Evolutionary conservation across 2,329 filamentous ascomycete genomes (phyloP).

Genomic region (Myrmaecium sp.): DNA sequence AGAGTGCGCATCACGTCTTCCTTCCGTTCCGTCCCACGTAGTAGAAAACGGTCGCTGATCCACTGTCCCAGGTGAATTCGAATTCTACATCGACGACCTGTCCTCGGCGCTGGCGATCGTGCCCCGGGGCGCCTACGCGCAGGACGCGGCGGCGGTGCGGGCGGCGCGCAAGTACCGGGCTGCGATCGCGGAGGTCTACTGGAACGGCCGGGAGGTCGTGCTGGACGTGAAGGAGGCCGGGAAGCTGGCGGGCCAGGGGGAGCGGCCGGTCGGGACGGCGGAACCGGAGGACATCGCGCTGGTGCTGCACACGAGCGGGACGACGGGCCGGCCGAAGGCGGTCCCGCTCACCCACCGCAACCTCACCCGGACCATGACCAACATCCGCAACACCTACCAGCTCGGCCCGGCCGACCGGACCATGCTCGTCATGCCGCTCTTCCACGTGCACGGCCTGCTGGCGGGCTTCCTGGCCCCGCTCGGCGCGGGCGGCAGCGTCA

Average conservation of each 20-base stretch:
- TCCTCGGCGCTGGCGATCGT: constrained; percentile 65
- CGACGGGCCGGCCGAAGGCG: constrained; percentile 71
- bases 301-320: constrained; percentile 71
- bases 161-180: constrained; percentile 66
- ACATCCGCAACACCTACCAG: constrained; percentile 63
- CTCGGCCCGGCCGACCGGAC: constrained; percentile 57
- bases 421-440: constrained; percentile 78
- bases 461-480: constrained; percentile 69
- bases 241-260: constrained; percentile 39
- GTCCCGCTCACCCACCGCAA: constrained; percentile 71
- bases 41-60: not conserved
- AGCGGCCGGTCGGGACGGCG: constrained; percentile 33
- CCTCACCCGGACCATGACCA: constrained; percentile 68
- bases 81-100: constrained; percentile 81
- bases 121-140: constrained; percentile 49
- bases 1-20: constrained; percentile 32
- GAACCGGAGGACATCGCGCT: constrained; percentile 66
- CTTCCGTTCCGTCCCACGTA: not conserved
- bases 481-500: constrained; percentile 56
- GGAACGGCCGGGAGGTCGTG: constrained; percentile 53
- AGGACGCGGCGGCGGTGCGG: constrained; percentile 53
- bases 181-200: constrained; percentile 77
- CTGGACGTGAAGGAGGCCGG: constrained; percentile 65
- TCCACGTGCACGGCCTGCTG: constrained; percentile 79
- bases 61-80: constrained; percentile 45